A percentile compares a stretch with the other conserved stretches of the same genome.
Evolutionary conservation across 345 rosid species (phyloP).

Genomic region (Salix viminalis): DNA sequence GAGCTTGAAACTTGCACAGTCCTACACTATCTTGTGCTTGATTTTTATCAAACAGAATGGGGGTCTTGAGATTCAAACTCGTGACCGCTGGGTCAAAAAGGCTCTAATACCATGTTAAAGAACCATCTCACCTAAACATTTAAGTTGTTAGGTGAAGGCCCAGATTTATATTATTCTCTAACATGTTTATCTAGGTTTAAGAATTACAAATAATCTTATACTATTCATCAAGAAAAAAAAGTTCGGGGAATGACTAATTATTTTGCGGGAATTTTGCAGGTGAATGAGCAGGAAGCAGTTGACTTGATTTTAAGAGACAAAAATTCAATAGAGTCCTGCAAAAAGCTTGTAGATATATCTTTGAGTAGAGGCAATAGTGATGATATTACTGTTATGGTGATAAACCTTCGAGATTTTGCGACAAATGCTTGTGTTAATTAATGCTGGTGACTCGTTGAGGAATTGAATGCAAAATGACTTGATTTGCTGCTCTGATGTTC

Average conservation of each 20-base stretch:
- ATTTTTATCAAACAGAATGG: no score
- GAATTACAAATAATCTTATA: no score
- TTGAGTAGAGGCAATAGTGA: constrained; percentile 44
- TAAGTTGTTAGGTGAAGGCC: no score
- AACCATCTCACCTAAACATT: no score
- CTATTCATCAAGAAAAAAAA: no score
- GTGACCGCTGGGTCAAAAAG: no score
- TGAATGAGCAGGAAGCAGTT: constrained; percentile 47
- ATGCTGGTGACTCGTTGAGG: background rate
- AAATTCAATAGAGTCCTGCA: constrained; percentile 30
- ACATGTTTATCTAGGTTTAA: no score
- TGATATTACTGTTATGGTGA: constrained; percentile 48
- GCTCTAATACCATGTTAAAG: no score
- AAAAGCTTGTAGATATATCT: constrained; percentile 39
- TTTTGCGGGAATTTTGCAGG: constrained; percentile 27
- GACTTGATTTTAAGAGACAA: constrained; percentile 29
- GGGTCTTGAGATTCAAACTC: no score
- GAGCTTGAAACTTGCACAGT: no score
- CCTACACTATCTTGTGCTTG: no score
- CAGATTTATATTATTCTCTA: no score
- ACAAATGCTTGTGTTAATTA: background rate
- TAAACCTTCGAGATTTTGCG: constrained; percentile 33
- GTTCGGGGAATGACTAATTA: background rate
- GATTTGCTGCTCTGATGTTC: background rate
- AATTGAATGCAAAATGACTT: background rate